Percentiles rank a stretch among this genome's conserved stretches.
Conservation (phyloP, 805 yeast species). For the Candida ascalaphidarum region DNA sequence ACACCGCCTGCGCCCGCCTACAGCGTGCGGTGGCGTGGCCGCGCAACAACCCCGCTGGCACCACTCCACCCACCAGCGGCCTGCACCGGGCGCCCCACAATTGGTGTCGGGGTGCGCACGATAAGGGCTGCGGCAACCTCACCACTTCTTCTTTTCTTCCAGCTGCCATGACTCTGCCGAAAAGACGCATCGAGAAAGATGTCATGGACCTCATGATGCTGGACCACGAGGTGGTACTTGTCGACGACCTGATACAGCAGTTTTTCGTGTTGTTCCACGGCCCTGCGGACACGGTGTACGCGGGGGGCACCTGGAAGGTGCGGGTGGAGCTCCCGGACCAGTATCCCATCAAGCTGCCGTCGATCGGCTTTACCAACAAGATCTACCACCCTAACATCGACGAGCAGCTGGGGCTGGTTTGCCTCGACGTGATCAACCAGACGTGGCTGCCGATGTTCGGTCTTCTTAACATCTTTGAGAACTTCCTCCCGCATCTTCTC, state of each 20-base stretch:
- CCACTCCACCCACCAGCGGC: no score
- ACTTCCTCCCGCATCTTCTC: slow-evolving; percentile 84
- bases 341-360: slow-evolving; percentile 92
- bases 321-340: slow-evolving; percentile 93
- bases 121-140: neutral
- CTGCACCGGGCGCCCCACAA: slow-evolving; percentile 1
- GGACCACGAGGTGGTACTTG: slow-evolving; percentile 77
- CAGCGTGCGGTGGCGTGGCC: no score
- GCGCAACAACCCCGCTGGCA: no score
- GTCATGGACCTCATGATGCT: slow-evolving; percentile 97
- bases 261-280: slow-evolving; percentile 81
- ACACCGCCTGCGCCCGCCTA: no score
- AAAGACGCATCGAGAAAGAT: slow-evolving; percentile 83
- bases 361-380: slow-evolving; percentile 86
- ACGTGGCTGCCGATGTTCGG: slow-evolving; percentile 99
- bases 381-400: slow-evolving; percentile 96
- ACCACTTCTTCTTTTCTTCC: neutral
- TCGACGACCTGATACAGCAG: slow-evolving; percentile 74
- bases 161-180: slow-evolving; percentile 46
- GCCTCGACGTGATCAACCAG: slow-evolving; percentile 93
- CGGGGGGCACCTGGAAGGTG: slow-evolving; percentile 82
- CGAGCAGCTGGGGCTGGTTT: slow-evolving; percentile 82
- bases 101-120: no score
- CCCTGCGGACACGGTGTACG: slow-evolving; percentile 76
- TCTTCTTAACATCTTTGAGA: slow-evolving; percentile 80